These are phyloP conservation scores for Astragalus membranaceus DNA, from an alignment of 306 rosid genomes.

Conservation along the genomic window DNA sequence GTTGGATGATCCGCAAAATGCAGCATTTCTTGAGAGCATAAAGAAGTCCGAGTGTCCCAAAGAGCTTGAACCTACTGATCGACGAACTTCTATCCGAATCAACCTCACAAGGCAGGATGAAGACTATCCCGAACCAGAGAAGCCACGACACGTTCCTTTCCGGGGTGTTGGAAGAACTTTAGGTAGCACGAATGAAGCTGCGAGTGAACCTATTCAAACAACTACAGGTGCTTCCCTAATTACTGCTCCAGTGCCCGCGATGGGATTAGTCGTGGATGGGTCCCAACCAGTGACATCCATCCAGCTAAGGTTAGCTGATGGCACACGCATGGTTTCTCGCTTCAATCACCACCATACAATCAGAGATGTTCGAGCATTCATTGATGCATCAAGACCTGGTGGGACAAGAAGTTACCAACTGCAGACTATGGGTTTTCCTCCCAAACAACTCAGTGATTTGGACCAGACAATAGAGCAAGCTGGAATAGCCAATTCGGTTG, in stretches of 20 bases:
- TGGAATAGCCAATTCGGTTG: slow-evolving; percentile 85
- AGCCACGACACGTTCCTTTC: slow-evolving; percentile 45
- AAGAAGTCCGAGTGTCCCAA: slow-evolving; percentile 74
- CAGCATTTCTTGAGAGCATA: slow-evolving; percentile 83
- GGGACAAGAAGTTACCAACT: slow-evolving; percentile 68
- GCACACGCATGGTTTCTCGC: slow-evolving; percentile 89
- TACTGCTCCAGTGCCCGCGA: slow-evolving; percentile 49
- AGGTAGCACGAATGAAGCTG: slow-evolving; percentile 42
- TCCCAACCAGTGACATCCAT: slow-evolving; percentile 74
- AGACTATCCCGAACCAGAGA: slow-evolving; percentile 72
- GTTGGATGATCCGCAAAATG: slow-evolving; percentile 79
- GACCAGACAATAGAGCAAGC: slow-evolving; percentile 91
- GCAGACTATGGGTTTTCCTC: slow-evolving; percentile 97
- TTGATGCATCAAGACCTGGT: slow-evolving; percentile 84
- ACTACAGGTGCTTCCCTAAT: slow-evolving; percentile 20
- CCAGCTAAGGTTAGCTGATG: slow-evolving; percentile 92
- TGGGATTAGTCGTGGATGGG: slow-evolving; percentile 68
- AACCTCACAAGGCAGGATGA: slow-evolving; percentile 57
- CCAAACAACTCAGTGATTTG: slow-evolving; percentile 71
- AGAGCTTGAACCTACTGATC: slow-evolving; percentile 72
- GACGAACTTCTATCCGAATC: slow-evolving; percentile 62
- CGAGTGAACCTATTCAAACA: slow-evolving; percentile 31
- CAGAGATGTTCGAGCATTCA: slow-evolving; percentile 73
- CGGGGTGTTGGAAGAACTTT: slow-evolving; percentile 88
- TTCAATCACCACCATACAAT: slow-evolving; percentile 82